Conservation (phyloP, 345 rosid species). For the Pistacia vera region DNA sequence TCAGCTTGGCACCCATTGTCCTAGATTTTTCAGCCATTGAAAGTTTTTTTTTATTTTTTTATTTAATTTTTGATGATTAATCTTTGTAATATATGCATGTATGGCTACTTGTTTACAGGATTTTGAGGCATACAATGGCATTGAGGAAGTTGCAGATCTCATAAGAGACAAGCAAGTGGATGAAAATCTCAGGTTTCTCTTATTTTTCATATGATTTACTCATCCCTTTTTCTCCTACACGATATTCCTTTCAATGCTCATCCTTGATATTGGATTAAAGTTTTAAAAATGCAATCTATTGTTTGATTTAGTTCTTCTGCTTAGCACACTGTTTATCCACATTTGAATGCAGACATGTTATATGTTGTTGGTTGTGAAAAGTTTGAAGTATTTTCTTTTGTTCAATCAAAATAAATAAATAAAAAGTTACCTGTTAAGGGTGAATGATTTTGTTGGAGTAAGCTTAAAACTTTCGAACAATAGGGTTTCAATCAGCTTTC, state of each 20-base stretch:
- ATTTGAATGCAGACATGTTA: background rate
- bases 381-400: background rate
- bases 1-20: background rate
- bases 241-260: background rate
- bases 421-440: background rate
- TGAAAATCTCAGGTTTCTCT: constrained; percentile 80
- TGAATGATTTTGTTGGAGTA: background rate
- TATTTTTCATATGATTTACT: background rate
- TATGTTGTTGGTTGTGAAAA: background rate
- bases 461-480: background rate
- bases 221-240: background rate
- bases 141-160: constrained; percentile 88
- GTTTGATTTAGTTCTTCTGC: no score
- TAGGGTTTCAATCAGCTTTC: no score
- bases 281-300: no score
- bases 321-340: background rate
- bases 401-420: no score
- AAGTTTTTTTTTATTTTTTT: background rate
- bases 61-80: background rate
- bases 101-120: constrained; percentile 46
- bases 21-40: background rate
- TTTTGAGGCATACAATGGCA: constrained; percentile 84
- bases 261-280: background rate
- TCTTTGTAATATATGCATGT: constrained; percentile 8
- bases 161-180: constrained; percentile 88